Conservation (phyloP, 176 grass and related monocot species). For the Ensete ventricosum region DNA sequence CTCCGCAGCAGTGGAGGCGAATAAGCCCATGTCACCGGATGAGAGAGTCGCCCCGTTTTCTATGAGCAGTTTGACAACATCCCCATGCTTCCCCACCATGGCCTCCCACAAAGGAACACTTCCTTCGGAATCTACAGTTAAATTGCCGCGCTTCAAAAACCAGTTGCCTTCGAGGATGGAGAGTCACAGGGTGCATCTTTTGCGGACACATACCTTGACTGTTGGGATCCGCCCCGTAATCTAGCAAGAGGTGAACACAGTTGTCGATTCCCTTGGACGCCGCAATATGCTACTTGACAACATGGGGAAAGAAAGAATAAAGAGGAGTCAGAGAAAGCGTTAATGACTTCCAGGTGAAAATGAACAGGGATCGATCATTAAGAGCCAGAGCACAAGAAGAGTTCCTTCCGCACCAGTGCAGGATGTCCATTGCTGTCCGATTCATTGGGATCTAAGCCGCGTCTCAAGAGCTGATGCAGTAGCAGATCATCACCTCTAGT, state of each 20-base stretch:
- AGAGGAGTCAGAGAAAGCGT: background rate
- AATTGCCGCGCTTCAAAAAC: no score
- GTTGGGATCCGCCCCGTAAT: slow-evolving; percentile 79
- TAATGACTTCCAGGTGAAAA: background rate
- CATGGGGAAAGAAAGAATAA: slow-evolving; percentile 11
- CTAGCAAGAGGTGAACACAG: slow-evolving; percentile 48
- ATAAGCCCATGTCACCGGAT: slow-evolving; percentile 41
- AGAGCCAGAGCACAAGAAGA: no score
- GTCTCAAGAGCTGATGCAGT: slow-evolving; percentile 75
- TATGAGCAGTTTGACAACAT: slow-evolving; percentile 38
- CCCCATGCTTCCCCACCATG: slow-evolving; percentile 39
- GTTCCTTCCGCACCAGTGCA: slow-evolving; percentile 48
- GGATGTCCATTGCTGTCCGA: slow-evolving; percentile 60
- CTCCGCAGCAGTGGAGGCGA: slow-evolving; percentile 46
- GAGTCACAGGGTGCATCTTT: background rate
- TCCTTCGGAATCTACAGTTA: slow-evolving; percentile 50
- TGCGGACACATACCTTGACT: slow-evolving; percentile 36
- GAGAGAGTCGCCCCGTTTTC: slow-evolving; percentile 53
- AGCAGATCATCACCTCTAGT: slow-evolving; percentile 54
- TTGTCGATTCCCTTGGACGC: slow-evolving; percentile 66
- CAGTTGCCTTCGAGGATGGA: background rate
- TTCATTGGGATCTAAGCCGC: slow-evolving; percentile 67
- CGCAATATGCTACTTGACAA: slow-evolving; percentile 63
- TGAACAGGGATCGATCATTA: no score
- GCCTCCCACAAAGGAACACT: slow-evolving; percentile 82